Evolutionary conservation across 73 alveolate species (phyloP).

Genomic region (Halteria grandinella): DNA sequence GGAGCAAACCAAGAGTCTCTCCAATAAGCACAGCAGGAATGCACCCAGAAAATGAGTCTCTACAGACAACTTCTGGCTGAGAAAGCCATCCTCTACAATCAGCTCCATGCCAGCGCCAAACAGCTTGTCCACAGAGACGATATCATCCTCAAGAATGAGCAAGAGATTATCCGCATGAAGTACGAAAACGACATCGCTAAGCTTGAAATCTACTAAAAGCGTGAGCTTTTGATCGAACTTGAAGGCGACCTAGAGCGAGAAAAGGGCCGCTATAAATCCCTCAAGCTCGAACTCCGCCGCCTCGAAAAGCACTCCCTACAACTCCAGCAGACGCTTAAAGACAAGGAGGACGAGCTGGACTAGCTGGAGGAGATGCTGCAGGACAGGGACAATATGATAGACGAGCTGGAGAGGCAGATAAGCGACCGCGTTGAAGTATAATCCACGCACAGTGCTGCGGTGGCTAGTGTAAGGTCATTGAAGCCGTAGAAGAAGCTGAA

Average conservation of each 20-base stretch:
- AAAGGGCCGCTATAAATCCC: slow-evolving; percentile 27
- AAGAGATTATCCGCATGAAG: slow-evolving; percentile 53
- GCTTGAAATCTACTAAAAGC: slow-evolving; percentile 51
- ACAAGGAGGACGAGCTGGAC: slow-evolving; percentile 59
- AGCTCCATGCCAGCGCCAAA: slow-evolving; percentile 26
- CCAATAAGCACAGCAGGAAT: slow-evolving; percentile 5
- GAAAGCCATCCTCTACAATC: slow-evolving; percentile 53
- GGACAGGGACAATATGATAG: slow-evolving; percentile 57
- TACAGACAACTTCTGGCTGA: slow-evolving; percentile 42
- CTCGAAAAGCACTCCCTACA: slow-evolving; percentile 4
- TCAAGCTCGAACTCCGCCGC: slow-evolving; percentile 32
- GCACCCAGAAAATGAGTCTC: slow-evolving; percentile 8
- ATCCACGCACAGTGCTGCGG: slow-evolving; percentile 38
- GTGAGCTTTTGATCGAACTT: slow-evolving; percentile 47
- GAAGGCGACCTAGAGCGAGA: slow-evolving; percentile 36
- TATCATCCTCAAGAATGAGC: slow-evolving; percentile 42
- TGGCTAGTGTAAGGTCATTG: too few species aligned
- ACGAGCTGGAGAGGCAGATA: slow-evolving; percentile 57
- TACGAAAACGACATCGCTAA: slow-evolving; percentile 45
- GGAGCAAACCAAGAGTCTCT: slow-evolving; percentile 53
- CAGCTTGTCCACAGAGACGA: slow-evolving; percentile 51
- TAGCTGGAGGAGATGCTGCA: slow-evolving; percentile 46
- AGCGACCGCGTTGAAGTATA: slow-evolving; percentile 7
- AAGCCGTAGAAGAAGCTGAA: background rate
- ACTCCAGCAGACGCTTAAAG: slow-evolving; percentile 45